Percentiles rank a stretch among this genome's conserved stretches.
phyloP scores from a whole-genome alignment of 192 early-diverging fungal genomes.

The Glomus cerebriforme region DNA sequence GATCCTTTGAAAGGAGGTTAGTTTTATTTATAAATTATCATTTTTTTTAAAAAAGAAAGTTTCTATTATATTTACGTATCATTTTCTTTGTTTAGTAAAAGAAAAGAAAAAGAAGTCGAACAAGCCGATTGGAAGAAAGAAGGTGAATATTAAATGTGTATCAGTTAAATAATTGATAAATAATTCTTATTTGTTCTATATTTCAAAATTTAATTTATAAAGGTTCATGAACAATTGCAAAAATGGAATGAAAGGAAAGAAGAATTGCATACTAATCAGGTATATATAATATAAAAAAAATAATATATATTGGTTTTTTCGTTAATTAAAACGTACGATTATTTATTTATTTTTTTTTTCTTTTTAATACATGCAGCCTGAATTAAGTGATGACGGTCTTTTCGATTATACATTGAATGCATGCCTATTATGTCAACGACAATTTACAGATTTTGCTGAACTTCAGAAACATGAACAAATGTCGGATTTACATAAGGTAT shows the following conservation, averaged over 20 bases:
- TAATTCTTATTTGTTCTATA: background rate
- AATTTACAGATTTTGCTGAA: constrained; percentile 51
- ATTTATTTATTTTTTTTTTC: too few species aligned
- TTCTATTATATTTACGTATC: background rate
- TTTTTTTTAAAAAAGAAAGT: background rate
- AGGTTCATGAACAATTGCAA: background rate
- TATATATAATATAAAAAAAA: background rate
- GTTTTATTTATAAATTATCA: background rate
- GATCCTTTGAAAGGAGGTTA: background rate
- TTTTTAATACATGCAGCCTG: background rate
- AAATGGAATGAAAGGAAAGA: background rate
- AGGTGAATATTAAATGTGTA: background rate
- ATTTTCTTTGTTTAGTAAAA: background rate
- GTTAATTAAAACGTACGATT: background rate
- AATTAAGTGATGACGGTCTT: constrained; percentile 31
- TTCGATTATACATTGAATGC: constrained; percentile 49
- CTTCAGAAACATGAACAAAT: constrained; percentile 55
- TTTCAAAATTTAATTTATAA: background rate
- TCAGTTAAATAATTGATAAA: too few species aligned
- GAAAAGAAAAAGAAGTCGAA: background rate
- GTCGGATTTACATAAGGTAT: constrained; percentile 59
- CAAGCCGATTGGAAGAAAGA: background rate
- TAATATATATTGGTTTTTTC: background rate
- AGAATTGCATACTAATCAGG: background rate
- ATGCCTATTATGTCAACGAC: constrained; percentile 64